Evolutionary conservation across 345 rosid genomes (phyloP).

Genomic region (Populus pruinosa): DNA sequence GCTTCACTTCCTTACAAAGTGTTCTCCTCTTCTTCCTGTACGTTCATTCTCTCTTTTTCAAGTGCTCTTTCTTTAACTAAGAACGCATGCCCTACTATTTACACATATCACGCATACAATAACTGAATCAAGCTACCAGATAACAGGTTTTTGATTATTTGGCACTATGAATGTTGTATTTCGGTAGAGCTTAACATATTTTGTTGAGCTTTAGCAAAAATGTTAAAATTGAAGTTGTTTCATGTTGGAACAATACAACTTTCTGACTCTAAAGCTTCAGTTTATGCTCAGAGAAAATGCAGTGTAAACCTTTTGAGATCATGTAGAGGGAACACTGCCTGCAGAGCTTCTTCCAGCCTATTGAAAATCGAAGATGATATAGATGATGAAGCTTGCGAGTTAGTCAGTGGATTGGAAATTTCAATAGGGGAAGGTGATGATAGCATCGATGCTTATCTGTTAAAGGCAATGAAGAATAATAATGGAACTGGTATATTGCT

Average conservation of each 20-base stretch:
- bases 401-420: constrained; percentile 64
- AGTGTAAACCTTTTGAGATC: constrained; percentile 19
- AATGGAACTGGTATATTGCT: constrained; percentile 69
- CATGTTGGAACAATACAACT: neutral
- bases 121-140: neutral
- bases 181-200: neutral
- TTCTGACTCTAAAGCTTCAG: constrained; percentile 51
- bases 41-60: constrained; percentile 3
- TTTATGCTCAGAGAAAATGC: constrained; percentile 45
- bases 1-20: neutral
- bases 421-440: constrained; percentile 55
- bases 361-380: constrained; percentile 39
- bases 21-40: constrained; percentile 13
- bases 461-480: constrained; percentile 80
- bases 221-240: neutral
- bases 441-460: constrained; percentile 57
- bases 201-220: neutral
- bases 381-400: constrained; percentile 70
- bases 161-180: neutral
- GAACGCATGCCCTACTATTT: neutral
- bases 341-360: constrained; percentile 26
- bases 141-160: neutral
- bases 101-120: neutral
- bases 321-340: neutral
- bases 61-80: neutral